Conservation (phyloP, 495 filamentous ascomycete species). For the Choiromyces venosus region DNA sequence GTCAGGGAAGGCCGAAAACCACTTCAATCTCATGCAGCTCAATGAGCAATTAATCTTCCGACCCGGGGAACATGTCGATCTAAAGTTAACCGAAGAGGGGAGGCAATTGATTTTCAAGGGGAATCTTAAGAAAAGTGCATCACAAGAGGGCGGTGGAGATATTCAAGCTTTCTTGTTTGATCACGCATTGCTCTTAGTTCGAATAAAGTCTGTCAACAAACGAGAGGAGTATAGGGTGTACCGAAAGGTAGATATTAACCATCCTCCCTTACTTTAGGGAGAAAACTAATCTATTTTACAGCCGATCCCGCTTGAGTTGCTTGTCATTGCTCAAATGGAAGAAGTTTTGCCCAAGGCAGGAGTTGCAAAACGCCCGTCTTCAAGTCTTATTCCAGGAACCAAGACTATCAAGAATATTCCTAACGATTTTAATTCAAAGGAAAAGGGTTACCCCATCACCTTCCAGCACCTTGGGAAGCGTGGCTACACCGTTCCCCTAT, state of each 20-base stretch:
- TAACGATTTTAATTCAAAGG: slow-evolving; percentile 48
- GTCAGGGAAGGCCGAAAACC: slow-evolving; percentile 95
- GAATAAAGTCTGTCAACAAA: slow-evolving; percentile 86
- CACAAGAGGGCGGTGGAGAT: slow-evolving; percentile 65
- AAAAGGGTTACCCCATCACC: slow-evolving; percentile 91
- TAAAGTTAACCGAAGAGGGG: slow-evolving; percentile 89
- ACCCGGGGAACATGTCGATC: slow-evolving; percentile 79
- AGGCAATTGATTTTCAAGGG: slow-evolving; percentile 91
- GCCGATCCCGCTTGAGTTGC: slow-evolving; percentile 89
- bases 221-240: slow-evolving; percentile 91
- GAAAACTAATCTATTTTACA: slow-evolving; percentile 41
- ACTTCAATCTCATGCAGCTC: slow-evolving; percentile 88
- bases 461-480: slow-evolving; percentile 96
- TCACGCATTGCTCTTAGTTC: slow-evolving; percentile 83
- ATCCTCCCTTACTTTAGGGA: slow-evolving; percentile 10
- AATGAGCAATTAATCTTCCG: slow-evolving; percentile 84
- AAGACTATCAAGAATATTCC: slow-evolving; percentile 44
- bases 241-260: slow-evolving; percentile 55
- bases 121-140: slow-evolving; percentile 82
- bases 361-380: slow-evolving; percentile 78
- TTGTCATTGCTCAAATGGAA: slow-evolving; percentile 94
- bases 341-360: slow-evolving; percentile 79
- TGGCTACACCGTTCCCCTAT: slow-evolving; percentile 89
- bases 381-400: slow-evolving; percentile 73
- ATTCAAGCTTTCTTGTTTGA: slow-evolving; percentile 94